A percentile compares a stretch with the other conserved stretches of the same genome.
These are phyloP conservation scores for Septoria petroselini DNA, from an alignment of 2,329 filamentous ascomycete species.

Conservation along the genomic window DNA sequence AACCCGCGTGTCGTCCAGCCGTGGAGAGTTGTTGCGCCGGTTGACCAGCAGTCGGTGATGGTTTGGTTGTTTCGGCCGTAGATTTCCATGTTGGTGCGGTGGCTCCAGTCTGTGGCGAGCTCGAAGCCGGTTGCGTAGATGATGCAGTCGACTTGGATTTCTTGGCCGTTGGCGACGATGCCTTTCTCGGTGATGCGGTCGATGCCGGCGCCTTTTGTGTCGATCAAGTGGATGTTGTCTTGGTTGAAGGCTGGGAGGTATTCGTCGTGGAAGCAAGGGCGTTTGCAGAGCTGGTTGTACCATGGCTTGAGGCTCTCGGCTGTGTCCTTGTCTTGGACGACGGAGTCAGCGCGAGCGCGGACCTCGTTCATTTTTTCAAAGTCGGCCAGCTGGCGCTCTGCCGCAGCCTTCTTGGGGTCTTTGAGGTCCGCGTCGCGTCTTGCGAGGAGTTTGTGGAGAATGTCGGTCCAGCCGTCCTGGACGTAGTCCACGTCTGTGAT, in stretches of 20 bases:
- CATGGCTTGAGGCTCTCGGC: conserved; percentile 56
- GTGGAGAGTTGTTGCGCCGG: conserved; percentile 52
- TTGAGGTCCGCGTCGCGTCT: conserved; percentile 10
- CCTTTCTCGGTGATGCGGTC: conserved; percentile 47
- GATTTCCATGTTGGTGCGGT: conserved; percentile 27
- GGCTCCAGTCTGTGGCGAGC: conserved; percentile 34
- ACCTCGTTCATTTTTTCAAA: conserved; percentile 40
- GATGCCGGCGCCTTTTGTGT: conserved; percentile 56
- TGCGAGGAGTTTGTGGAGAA: conserved; percentile 25
- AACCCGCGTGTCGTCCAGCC: conserved; percentile 51
- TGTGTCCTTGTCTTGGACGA: conserved; percentile 52
- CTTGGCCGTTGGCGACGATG: conserved; percentile 48
- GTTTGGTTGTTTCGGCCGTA: conserved; percentile 46
- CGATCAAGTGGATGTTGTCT: conserved; percentile 56
- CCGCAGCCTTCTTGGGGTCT: conserved; percentile 22
- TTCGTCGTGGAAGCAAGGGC: conserved; percentile 59
- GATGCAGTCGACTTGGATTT: conserved; percentile 50
- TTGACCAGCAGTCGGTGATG: conserved; percentile 46
- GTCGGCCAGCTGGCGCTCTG: conserved; percentile 25
- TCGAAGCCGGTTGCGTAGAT: conserved; percentile 50
- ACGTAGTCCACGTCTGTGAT: conserved; percentile 31
- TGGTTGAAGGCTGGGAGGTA: conserved; percentile 58
- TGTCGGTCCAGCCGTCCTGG: conserved; percentile 27
- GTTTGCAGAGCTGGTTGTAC: conserved; percentile 62
- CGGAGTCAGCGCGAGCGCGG: conserved; percentile 47